These are phyloP conservation scores for Penium margaritaceum DNA, from an alignment of 139 green algal genomes.

Conservation along the genomic window DNA sequence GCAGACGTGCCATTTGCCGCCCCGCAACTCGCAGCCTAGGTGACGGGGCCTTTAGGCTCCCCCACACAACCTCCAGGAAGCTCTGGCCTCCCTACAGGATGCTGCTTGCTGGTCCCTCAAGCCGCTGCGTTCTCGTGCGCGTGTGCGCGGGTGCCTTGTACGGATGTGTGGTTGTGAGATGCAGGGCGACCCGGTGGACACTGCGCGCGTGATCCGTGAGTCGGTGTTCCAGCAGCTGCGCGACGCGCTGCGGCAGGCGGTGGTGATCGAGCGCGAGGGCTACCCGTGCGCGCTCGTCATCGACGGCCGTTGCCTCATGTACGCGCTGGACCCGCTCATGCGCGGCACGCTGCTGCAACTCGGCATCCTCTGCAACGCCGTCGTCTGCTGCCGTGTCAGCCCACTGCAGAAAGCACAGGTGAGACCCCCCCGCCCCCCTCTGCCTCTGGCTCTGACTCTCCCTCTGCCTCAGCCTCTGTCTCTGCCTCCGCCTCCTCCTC, in stretches of 20 bases:
- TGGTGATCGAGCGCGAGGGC: slow-evolving; percentile 14
- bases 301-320: slow-evolving; percentile 46
- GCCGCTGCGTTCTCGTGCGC: too few species aligned
- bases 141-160: too few species aligned
- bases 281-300: slow-evolving; percentile 44
- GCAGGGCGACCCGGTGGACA: slow-evolving; percentile 30
- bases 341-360: slow-evolving; percentile 52
- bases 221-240: slow-evolving; percentile 19
- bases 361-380: slow-evolving; percentile 59
- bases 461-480: too few species aligned
- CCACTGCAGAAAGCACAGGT: slow-evolving; percentile 60
- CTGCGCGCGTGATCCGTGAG: slow-evolving; percentile 11
- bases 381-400: slow-evolving; percentile 70
- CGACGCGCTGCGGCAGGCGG: slow-evolving; percentile 24
- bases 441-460: too few species aligned
- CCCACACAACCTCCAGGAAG: too few species aligned
- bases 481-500: too few species aligned
- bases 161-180: too few species aligned
- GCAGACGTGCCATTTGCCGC: too few species aligned
- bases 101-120: too few species aligned
- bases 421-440: background rate
- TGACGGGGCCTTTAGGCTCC: too few species aligned
- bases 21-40: too few species aligned
- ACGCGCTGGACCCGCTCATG: slow-evolving; percentile 41
- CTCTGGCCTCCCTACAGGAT: too few species aligned